A percentile compares a stretch with the other conserved stretches of the same genome.
Evolutionary conservation across 192 early-diverging fungal genomes (phyloP).

Genomic region (Haplosporangium gracile): DNA sequence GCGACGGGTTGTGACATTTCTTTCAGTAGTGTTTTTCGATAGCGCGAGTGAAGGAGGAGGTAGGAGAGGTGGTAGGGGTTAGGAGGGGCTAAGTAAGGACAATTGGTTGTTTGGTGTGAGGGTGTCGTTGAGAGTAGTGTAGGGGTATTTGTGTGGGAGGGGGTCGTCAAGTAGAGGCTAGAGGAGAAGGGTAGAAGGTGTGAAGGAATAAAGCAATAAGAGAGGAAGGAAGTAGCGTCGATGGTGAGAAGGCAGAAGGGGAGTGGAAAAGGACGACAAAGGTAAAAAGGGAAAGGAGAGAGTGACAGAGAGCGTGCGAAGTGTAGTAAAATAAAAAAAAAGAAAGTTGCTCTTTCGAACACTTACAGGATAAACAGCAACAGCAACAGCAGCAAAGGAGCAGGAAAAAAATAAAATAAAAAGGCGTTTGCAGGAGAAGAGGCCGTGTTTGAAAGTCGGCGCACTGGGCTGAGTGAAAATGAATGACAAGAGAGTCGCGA

Average conservation of each 20-base stretch:
- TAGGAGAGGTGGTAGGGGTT: not conserved
- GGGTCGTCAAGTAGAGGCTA: conserved; percentile 10
- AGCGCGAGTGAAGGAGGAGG: not conserved
- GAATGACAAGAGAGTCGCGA: too few species aligned
- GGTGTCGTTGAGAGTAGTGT: not conserved
- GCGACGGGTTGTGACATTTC: not conserved
- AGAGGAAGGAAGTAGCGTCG: not conserved
- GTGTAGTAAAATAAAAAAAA: not conserved
- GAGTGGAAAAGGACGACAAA: not conserved
- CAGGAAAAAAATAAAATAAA: too few species aligned
- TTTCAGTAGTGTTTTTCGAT: not conserved
- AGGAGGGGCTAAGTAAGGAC: not conserved
- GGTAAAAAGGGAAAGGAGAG: not conserved
- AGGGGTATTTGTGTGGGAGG: conserved; percentile 4
- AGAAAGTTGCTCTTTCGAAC: not conserved
- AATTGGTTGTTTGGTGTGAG: not conserved
- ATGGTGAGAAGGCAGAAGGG: not conserved
- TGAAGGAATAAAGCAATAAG: not conserved
- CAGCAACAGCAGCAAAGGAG: not conserved
- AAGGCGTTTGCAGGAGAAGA: too few species aligned
- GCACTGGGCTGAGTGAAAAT: not conserved
- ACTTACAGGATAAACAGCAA: not conserved
- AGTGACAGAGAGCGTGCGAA: not conserved
- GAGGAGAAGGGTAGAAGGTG: not conserved
- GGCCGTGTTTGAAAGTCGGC: too few species aligned